phyloP scores from a whole-genome alignment of 805 yeast species.

The Ogataea saltuana region DNA sequence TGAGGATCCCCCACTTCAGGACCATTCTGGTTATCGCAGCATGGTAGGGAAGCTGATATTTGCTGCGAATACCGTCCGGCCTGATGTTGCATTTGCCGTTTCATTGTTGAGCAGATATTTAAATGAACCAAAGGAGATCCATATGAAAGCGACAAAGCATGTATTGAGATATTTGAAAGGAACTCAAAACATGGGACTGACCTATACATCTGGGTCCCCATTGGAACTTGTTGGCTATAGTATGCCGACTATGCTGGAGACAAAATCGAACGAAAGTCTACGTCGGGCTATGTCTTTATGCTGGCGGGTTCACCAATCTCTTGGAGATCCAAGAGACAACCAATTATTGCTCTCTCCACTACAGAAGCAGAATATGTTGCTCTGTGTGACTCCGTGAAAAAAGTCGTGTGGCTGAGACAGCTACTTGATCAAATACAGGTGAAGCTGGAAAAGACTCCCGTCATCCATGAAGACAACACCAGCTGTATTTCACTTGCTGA shows the following conservation, averaged over 20 bases:
- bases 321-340: constrained; percentile 21
- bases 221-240: constrained; percentile 9
- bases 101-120: constrained; percentile 2
- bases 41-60: constrained; percentile 9
- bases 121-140: constrained; percentile 7
- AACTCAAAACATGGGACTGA: constrained; percentile 3
- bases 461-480: constrained; percentile 9
- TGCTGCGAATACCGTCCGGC: constrained; percentile 8
- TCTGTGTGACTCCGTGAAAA: constrained; percentile 12
- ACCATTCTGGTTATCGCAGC: constrained; percentile 9
- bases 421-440: constrained; percentile 9
- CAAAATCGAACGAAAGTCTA: constrained; percentile 12
- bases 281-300: constrained; percentile 11
- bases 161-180: constrained; percentile 19
- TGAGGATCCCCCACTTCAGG: background rate
- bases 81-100: background rate
- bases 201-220: background rate
- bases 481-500: constrained; percentile 3
- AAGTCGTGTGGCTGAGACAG: constrained; percentile 13
- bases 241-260: constrained; percentile 19
- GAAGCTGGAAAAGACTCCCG: background rate
- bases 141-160: constrained; percentile 9
- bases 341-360: constrained; percentile 15
- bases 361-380: constrained; percentile 22
- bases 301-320: constrained; percentile 15